A percentile compares a stretch with the other conserved stretches of the same genome.
These are phyloP conservation scores for Populus alba DNA, from an alignment of 345 rosid genomes.

Conservation along the genomic window DNA sequence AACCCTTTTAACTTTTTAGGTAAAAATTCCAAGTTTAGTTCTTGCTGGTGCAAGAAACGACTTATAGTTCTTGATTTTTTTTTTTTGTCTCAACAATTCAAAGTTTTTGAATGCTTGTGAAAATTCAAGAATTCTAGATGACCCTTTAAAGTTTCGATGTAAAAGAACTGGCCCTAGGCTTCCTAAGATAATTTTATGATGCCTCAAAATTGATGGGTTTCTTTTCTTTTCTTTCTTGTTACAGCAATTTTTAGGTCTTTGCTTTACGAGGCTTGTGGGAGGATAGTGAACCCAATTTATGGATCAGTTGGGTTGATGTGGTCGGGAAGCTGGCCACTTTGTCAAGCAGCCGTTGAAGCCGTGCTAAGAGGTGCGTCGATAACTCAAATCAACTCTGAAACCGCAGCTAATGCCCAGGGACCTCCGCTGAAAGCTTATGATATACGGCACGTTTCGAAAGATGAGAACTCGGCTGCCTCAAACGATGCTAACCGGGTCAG, in stretches of 20 bases:
- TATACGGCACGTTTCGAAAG: slow-evolving; percentile 84
- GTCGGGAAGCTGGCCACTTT: slow-evolving; percentile 95
- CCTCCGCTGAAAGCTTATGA: slow-evolving; percentile 79
- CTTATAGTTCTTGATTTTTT: background rate
- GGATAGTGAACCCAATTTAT: slow-evolving; percentile 91
- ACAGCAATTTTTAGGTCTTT: slow-evolving; percentile 90
- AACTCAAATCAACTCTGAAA: slow-evolving; percentile 63
- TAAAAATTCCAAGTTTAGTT: background rate
- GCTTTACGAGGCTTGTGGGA: slow-evolving; percentile 95
- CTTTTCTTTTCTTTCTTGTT: background rate
- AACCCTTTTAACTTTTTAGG: background rate
- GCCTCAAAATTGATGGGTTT: background rate
- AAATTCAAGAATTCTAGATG: background rate
- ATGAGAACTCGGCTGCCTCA: slow-evolving; percentile 52
- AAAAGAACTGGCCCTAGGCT: background rate
- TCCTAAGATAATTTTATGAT: background rate
- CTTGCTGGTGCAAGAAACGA: background rate
- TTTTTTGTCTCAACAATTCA: background rate
- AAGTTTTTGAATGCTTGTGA: background rate
- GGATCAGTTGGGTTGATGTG: slow-evolving; percentile 92
- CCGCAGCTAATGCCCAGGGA: slow-evolving; percentile 60
- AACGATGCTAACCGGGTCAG: slow-evolving; percentile 35
- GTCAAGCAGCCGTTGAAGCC: slow-evolving; percentile 93
- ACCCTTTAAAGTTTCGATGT: background rate
- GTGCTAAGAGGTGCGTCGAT: slow-evolving; percentile 85